phyloP scores from a whole-genome alignment of 2,329 filamentous ascomycete genomes.

The Akanthomyces dipterigenus region DNA sequence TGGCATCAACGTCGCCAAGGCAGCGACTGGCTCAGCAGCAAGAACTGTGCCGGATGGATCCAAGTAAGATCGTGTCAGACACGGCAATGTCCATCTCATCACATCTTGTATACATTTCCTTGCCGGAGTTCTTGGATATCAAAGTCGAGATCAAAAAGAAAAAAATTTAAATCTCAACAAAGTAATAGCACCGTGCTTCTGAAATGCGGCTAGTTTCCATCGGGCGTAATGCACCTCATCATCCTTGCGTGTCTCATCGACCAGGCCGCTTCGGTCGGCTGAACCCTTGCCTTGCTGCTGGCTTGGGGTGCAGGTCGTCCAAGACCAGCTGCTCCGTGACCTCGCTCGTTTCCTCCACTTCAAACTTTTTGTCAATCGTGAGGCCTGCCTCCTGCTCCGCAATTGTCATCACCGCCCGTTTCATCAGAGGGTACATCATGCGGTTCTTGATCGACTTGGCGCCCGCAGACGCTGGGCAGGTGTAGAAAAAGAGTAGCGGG shows the following conservation, averaged over 20 bases:
- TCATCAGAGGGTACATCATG: constrained; percentile 76
- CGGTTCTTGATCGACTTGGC: constrained; percentile 70
- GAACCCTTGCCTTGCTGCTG: constrained; percentile 61
- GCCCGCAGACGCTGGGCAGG: constrained; percentile 60
- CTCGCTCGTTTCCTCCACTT: constrained; percentile 61
- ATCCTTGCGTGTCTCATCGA: constrained; percentile 32
- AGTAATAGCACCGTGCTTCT: neutral
- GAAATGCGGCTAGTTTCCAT: neutral
- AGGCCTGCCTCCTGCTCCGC: constrained; percentile 61
- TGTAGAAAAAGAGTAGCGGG: constrained; percentile 74
- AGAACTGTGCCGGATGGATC: neutral
- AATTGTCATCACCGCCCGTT: constrained; percentile 57
- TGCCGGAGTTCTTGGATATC: neutral
- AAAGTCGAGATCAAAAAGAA: neutral
- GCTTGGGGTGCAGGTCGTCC: constrained; percentile 62
- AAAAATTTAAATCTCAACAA: neutral
- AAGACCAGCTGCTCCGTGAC: constrained; percentile 60
- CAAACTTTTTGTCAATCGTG: constrained; percentile 62
- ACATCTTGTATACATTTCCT: neutral
- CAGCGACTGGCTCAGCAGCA: neutral
- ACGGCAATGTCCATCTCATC: neutral
- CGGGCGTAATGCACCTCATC: neutral
- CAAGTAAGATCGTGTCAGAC: neutral
- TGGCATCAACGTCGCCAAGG: neutral
- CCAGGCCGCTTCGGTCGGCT: constrained; percentile 75